Percentiles rank a stretch among this genome's conserved stretches.
These are phyloP conservation scores for Metarhizium sp. DNA, from an alignment of 2,329 filamentous ascomycete genomes.

Conservation along the genomic window DNA sequence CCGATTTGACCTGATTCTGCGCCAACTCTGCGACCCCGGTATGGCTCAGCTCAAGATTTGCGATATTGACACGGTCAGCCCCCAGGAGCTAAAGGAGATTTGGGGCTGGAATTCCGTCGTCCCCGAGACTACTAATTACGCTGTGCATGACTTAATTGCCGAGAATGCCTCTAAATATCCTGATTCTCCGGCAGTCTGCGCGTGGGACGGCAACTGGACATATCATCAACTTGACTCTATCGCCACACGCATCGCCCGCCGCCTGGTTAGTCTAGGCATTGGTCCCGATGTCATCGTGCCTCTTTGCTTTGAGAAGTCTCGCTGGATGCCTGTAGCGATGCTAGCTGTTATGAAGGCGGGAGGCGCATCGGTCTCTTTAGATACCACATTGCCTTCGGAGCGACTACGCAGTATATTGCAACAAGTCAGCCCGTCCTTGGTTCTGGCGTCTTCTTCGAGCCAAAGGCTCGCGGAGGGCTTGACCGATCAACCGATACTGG, in stretches of 20 bases:
- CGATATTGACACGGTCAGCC: neutral
- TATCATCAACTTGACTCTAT: conserved; percentile 11
- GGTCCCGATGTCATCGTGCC: conserved; percentile 8
- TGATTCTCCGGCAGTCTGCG: conserved; percentile 9
- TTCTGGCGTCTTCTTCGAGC: conserved; percentile 1
- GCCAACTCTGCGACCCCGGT: neutral
- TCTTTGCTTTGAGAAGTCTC: conserved; percentile 15
- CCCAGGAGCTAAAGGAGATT: conserved; percentile 4
- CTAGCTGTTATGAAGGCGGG: conserved; percentile 18
- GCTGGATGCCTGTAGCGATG: conserved; percentile 13
- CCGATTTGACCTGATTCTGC: neutral
- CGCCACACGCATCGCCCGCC: conserved; percentile 6
- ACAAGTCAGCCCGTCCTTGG: conserved; percentile 1
- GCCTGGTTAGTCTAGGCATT: conserved; percentile 11
- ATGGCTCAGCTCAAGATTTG: neutral
- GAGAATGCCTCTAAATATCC: conserved; percentile 5
- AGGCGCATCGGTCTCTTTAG: conserved; percentile 17
- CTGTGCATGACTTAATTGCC: conserved; percentile 14
- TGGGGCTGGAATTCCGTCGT: conserved; percentile 11
- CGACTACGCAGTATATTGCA: conserved; percentile 9
- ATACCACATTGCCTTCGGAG: conserved; percentile 13
- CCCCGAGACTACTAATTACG: conserved; percentile 5
- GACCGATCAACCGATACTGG: neutral
- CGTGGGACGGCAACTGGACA: conserved; percentile 18
- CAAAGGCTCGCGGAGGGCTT: neutral